Base-by-base conservation (phyloP, 176 grass and related monocot species). In the Eremochloa ophiuroides region DNA sequence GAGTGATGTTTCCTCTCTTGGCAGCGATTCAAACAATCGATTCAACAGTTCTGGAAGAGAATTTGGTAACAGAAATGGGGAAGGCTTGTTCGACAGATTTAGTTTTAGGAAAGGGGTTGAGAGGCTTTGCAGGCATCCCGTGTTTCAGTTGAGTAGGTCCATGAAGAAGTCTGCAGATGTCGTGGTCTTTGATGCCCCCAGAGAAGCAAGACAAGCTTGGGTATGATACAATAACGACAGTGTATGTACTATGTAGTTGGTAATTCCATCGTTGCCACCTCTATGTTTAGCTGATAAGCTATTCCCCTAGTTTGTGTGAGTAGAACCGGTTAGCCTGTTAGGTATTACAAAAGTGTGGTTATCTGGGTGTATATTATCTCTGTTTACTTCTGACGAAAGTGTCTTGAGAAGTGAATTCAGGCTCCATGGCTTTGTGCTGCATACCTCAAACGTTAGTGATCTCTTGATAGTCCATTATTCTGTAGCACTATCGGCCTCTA, bases 61-160 rank as follows among this genome's bases (percentile, higher is more conserved):
- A 87, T 81, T 75, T 61, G 71, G 33, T 51, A 85, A 66, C 55
- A 83, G 86, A 76, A 84, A 84, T 30, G 48, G 25, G 1, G 91
- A 94, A 41, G 83, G 87, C 47, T 42, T 87, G 82, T 85, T 83
- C 18, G 92, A 93, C 58, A 89, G 85, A 73, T 88, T 93, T 82
- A 96, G 82, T 76, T 93, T 96, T 85, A 96, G 93, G 89, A 99
- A 93, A 88, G 97, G 88, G 61, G 92, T 99, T 5, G 75, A 84
- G 75, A 99, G 88, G 80, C 87, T 99, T 34, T 93, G 93, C 69
- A 78, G 91, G 76, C 93, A 99, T 55, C 93, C 97, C 1, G 97
- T 99, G 71, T 96, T 99, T 64, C 93, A 99, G 25, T 70, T 99
- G 77, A 93, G 87, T 82, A 92, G 85, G 68, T 94, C 91, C 70